phyloP scores from a whole-genome alignment of 192 early-diverging fungal species.

The Coemansia sp. region DNA sequence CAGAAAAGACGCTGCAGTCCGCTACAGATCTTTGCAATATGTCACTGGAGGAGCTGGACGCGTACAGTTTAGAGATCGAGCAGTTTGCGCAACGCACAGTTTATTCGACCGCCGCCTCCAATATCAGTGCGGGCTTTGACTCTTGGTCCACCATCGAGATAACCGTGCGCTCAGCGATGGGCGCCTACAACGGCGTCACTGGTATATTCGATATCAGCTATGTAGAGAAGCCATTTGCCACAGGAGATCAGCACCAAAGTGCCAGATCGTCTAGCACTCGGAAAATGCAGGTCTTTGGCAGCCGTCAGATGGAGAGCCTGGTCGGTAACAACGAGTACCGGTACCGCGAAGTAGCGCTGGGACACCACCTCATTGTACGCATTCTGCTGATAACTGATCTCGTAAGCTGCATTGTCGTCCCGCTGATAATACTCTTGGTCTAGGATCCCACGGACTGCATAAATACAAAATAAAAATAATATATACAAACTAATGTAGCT shows the following conservation, averaged over 20 bases:
- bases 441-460: too few relatives aligned
- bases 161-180: constrained; percentile 64
- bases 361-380: constrained; percentile 47
- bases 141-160: constrained; percentile 48
- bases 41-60: constrained; percentile 26
- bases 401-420: constrained; percentile 6
- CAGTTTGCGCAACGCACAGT: constrained; percentile 18
- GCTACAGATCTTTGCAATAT: constrained; percentile 19
- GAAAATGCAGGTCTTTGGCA: not conserved
- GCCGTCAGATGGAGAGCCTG: constrained; percentile 4
- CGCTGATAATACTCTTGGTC: constrained; percentile 4
- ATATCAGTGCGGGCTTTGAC: not conserved
- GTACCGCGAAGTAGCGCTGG: constrained; percentile 52
- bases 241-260: not conserved
- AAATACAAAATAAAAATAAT: constrained; percentile 2
- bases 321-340: constrained; percentile 32
- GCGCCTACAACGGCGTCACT: constrained; percentile 55
- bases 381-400: constrained; percentile 38
- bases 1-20: constrained; percentile 2
- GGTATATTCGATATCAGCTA: constrained; percentile 61
- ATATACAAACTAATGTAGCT: too few relatives aligned
- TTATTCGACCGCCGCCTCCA: not conserved
- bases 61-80: constrained; percentile 17
- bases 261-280: too few relatives aligned
- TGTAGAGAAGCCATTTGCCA: not conserved